Evolutionary conservation across 2,329 filamentous ascomycete species (phyloP).

Genomic region (Pyrenophora graminea): DNA sequence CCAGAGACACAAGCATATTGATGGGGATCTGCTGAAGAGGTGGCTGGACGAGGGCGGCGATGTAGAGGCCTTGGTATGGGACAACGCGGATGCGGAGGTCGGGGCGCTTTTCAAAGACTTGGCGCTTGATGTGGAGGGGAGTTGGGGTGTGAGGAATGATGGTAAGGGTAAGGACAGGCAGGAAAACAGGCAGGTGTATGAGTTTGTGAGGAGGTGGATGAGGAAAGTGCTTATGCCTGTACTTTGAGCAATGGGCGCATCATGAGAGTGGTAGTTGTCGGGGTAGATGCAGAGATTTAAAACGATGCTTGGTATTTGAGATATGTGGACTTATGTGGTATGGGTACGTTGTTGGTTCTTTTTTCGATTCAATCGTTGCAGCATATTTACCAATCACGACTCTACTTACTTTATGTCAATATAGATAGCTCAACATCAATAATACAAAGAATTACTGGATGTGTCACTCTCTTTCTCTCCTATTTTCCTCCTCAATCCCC

Average conservation of each 20-base stretch:
- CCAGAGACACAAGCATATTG: slow-evolving; percentile 43
- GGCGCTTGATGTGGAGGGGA: slow-evolving; percentile 16
- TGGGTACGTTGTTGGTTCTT: not conserved
- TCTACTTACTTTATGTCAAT: too few species aligned
- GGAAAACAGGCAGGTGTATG: slow-evolving; percentile 9
- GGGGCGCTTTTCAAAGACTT: slow-evolving; percentile 32
- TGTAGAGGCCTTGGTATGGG: slow-evolving; percentile 16
- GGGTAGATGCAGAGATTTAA: not conserved
- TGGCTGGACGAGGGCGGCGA: slow-evolving; percentile 35
- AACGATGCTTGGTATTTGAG: not conserved
- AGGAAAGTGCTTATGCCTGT: slow-evolving; percentile 29
- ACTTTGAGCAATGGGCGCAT: slow-evolving; percentile 11
- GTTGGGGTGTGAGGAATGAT: slow-evolving; percentile 14
- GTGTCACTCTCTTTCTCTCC: too few species aligned
- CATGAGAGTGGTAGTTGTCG: not conserved
- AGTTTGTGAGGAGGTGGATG: slow-evolving; percentile 24
- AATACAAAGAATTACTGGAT: too few species aligned
- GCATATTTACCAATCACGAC: too few species aligned
- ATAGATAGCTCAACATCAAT: too few species aligned
- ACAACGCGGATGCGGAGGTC: slow-evolving; percentile 27
- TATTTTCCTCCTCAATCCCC: too few species aligned
- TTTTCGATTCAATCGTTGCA: too few species aligned
- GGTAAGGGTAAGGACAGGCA: slow-evolving; percentile 13
- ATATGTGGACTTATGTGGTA: too few species aligned
- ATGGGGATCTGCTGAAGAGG: slow-evolving; percentile 48